Evolutionary conservation across 2,329 filamentous ascomycete species (phyloP).

Genomic region (Dactylellina drechsleri): DNA sequence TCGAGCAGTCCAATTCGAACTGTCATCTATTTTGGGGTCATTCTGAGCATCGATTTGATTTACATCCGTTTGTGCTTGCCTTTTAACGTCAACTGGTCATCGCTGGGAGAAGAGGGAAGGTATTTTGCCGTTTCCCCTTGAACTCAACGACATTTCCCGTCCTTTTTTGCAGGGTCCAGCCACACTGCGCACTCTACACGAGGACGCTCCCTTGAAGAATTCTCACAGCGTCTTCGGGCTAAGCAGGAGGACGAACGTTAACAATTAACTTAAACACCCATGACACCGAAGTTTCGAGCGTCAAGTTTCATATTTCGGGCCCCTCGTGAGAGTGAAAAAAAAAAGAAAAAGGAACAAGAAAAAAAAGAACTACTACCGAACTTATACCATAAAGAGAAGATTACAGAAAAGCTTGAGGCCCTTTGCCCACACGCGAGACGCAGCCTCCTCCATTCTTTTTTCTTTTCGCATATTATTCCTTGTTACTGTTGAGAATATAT

Average conservation of each 20-base stretch:
- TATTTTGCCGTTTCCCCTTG: constrained; percentile 52
- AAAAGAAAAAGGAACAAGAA: constrained; percentile 44
- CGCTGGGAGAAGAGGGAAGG: constrained; percentile 49
- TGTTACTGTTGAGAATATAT: constrained; percentile 36
- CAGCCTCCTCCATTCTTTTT: constrained; percentile 49
- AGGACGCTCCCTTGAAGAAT: no score
- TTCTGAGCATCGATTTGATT: constrained; percentile 33
- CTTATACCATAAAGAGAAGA: constrained; percentile 44
- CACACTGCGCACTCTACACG: constrained; percentile 23
- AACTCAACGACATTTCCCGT: constrained; percentile 34
- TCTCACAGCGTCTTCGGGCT: constrained; percentile 27
- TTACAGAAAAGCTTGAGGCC: constrained; percentile 54
- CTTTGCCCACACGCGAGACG: constrained; percentile 52
- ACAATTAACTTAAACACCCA: constrained; percentile 18
- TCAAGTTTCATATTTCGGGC: constrained; percentile 53
- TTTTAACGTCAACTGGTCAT: constrained; percentile 31
- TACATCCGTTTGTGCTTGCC: constrained; percentile 20
- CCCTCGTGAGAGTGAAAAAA: constrained; percentile 52
- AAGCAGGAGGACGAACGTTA: constrained; percentile 49
- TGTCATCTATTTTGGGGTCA: constrained; percentile 47
- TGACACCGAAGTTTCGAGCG: constrained; percentile 53
- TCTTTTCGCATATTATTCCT: constrained; percentile 32
- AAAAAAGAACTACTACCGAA: constrained; percentile 49
- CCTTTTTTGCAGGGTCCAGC: constrained; percentile 48
- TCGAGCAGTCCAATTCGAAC: constrained; percentile 22